Evolutionary conservation across 192 early-diverging fungal genomes (phyloP).

Genomic region (Chytriomyces confervae): DNA sequence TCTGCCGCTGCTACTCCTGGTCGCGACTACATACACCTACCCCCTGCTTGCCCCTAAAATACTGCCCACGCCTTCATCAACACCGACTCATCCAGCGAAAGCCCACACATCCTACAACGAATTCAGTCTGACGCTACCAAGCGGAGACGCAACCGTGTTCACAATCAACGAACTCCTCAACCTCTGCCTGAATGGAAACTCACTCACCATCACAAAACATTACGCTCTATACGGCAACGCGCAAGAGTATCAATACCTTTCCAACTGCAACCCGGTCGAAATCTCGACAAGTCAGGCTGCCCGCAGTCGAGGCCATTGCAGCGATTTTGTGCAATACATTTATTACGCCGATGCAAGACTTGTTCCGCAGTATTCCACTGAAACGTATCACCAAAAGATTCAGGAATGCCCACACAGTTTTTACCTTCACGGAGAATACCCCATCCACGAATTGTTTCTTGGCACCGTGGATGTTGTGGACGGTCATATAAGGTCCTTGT

Average conservation of each 20-base stretch:
- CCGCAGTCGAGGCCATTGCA: slow-evolving; percentile 29
- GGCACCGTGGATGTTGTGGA: no score
- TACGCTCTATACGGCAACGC: not conserved
- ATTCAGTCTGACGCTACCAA: no score
- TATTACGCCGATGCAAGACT: slow-evolving; percentile 22
- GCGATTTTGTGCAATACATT: slow-evolving; percentile 31
- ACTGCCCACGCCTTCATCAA: no score
- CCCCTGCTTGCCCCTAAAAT: no score
- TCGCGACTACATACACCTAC: no score
- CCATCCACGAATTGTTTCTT: not conserved
- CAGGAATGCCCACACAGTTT: not conserved
- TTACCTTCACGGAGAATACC: slow-evolving; percentile 21
- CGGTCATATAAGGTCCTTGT: no score
- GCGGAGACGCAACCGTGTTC: not conserved
- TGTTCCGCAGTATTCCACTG: not conserved
- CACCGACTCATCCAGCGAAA: no score
- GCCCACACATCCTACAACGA: no score
- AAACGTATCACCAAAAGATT: not conserved
- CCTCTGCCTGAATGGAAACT: not conserved
- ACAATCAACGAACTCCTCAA: not conserved
- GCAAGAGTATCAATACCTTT: slow-evolving; percentile 12
- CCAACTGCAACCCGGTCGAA: slow-evolving; percentile 15
- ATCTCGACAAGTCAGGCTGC: slow-evolving; percentile 12
- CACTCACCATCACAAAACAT: not conserved
- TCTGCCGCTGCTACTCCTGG: no score